Evolutionary conservation across 768 basidiomycete genomes (phyloP), one percentile per base, ranked within the genome.

Genomic region (Exidia glandulosa): DNA sequence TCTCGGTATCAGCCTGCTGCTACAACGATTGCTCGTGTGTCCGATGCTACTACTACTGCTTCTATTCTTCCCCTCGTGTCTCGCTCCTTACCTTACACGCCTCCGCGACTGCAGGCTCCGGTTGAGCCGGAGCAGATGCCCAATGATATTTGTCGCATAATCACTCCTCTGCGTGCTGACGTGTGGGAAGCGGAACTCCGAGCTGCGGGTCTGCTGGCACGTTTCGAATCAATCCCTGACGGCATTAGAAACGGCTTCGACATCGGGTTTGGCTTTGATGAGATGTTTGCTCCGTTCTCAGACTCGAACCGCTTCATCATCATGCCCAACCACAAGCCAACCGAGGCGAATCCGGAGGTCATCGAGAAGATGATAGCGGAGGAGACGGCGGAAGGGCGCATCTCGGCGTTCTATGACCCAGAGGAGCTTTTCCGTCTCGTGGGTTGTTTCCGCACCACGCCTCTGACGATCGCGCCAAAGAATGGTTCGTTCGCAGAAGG

Each of bases 401-500:
- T 55, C 27, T 23, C 32, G 3, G 59, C 30, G 1, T 33, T 7
- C 2, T 70, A 58, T 48, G 10, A 47, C 1, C 62, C 62, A 2
- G 37, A 60, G 5, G 34, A 68, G 45, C 56, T 68, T 4, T 69
- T 71, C 31, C 14, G 9, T 4, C 64, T 73, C n/a, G 63, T 73
- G 19, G 70, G 71, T 3, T 65, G 54, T 3, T 74, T 73, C 59
- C 62, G 67, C 32, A 66, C 63, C 7, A 68, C 71, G 0, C 72
- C 72, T 2, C 64, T 73, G 23, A 66, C 66, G n/a, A 65, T 70
- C 1, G 63, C 71, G 14, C 65, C 65, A 3, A 66, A 71, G 41
- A 19, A 45, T 45, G 41, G 41, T 5, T 14, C 16, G 16, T 45
- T 19, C 16, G 16, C 12, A 5, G 16, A 27, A 1, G 52, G 52